Conservation (phyloP, 306 rosid genomes). For the Neltuma alba region DNA sequence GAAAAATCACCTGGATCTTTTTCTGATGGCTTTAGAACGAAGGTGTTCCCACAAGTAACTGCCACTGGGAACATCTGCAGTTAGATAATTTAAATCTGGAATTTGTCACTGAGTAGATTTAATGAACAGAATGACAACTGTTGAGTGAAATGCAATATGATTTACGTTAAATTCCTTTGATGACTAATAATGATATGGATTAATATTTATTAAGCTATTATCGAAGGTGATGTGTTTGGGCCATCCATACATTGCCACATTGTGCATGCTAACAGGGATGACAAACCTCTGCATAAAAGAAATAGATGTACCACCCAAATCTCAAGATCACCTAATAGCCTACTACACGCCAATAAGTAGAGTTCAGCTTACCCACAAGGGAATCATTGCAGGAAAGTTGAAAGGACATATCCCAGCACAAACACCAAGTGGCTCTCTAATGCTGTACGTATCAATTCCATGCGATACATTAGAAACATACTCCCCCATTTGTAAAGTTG, state of each 20-base stretch:
- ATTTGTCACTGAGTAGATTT: background rate
- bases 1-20: constrained; percentile 80
- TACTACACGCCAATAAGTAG: constrained; percentile 15
- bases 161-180: background rate
- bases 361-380: constrained; percentile 81
- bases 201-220: background rate
- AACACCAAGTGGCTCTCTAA: constrained; percentile 92
- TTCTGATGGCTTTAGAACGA: constrained; percentile 88
- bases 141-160: background rate
- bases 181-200: constrained; percentile 6
- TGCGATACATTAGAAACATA: constrained; percentile 82
- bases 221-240: constrained; percentile 10
- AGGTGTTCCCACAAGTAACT: constrained; percentile 92
- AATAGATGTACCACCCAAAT: constrained; percentile 13
- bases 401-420: constrained; percentile 99
- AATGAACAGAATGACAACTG: background rate
- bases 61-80: constrained; percentile 95
- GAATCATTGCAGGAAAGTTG: constrained; percentile 99
- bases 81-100: constrained; percentile 18
- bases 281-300: constrained; percentile 7
- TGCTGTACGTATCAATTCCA: constrained; percentile 89
- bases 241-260: constrained; percentile 15
- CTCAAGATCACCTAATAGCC: constrained; percentile 5
- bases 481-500: constrained; percentile 95
- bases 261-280: constrained; percentile 2